Conservation (phyloP, 352 stramenopile species). For the Pythium folliculosum region DNA sequence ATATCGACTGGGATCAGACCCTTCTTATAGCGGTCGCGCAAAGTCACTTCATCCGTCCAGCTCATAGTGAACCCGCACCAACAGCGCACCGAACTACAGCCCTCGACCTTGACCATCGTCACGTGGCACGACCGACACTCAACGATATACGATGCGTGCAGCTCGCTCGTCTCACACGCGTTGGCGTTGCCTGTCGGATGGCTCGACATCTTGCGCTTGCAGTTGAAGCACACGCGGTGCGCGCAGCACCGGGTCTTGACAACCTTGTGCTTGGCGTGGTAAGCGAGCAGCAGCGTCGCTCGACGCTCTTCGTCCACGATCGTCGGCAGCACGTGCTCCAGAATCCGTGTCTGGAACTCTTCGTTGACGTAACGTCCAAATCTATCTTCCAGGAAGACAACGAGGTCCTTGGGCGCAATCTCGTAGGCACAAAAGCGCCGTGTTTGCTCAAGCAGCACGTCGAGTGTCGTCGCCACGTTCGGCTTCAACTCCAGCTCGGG, state of each 20-base stretch:
- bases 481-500: conserved; percentile 6
- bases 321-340: conserved; percentile 19
- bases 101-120: conserved; percentile 34
- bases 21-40: conserved; percentile 23
- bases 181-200: neutral
- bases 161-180: conserved; percentile 8
- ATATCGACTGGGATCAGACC: conserved; percentile 38
- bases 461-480: conserved; percentile 2
- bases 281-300: conserved; percentile 25
- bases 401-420: conserved; percentile 12
- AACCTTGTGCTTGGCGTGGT: conserved; percentile 30
- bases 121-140: conserved; percentile 31
- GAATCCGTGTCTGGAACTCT: conserved; percentile 12
- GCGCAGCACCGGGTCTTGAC: conserved; percentile 27
- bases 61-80: conserved; percentile 35
- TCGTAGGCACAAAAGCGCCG: conserved; percentile 18
- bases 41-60: conserved; percentile 32
- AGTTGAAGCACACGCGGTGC: conserved; percentile 29
- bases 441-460: conserved; percentile 3
- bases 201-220: conserved; percentile 21
- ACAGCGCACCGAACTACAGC: conserved; percentile 26
- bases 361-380: conserved; percentile 17
- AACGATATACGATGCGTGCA: conserved; percentile 10
- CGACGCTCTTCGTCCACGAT: conserved; percentile 29
- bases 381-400: conserved; percentile 19